These are phyloP conservation scores for Neofusicoccum sp. DNA, from an alignment of 2,329 filamentous ascomycete genomes.

Conservation along the genomic window DNA sequence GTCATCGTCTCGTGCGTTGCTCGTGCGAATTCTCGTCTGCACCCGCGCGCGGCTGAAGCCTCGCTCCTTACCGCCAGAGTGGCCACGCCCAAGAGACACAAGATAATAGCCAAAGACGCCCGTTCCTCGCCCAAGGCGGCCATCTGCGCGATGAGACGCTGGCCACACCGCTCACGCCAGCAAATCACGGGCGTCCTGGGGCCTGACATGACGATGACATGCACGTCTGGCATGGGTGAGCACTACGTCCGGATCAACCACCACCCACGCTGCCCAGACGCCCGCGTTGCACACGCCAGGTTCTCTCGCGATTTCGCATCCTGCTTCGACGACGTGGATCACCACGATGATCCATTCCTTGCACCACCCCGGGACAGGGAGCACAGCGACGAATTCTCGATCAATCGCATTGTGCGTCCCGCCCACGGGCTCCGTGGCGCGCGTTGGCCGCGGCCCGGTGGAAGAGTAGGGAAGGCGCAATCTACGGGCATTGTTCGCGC, in stretches of 20 bases:
- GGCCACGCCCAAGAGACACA: slow-evolving; percentile 6
- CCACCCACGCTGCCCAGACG: slow-evolving; percentile 3
- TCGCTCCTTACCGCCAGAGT: slow-evolving; percentile 2
- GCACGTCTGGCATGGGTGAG: slow-evolving; percentile 13
- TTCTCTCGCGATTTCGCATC: background rate
- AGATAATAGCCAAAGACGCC: slow-evolving; percentile 3
- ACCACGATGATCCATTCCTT: background rate
- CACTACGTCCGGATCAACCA: slow-evolving; percentile 15
- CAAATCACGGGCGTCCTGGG: background rate
- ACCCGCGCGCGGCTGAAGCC: background rate
- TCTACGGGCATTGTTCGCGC: background rate
- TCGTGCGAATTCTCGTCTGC: background rate
- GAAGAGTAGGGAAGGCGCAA: background rate
- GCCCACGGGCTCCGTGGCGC: background rate
- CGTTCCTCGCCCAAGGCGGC: background rate
- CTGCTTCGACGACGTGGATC: background rate
- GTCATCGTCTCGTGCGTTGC: slow-evolving; percentile 9
- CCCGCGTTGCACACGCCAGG: background rate
- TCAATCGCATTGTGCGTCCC: slow-evolving; percentile 4
- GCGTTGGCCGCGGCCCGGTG: background rate
- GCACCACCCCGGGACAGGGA: background rate
- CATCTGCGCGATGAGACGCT: background rate
- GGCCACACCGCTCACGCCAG: background rate
- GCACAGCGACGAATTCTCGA: slow-evolving; percentile 4
- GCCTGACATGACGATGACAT: background rate